Base-by-base conservation (phyloP, 345 rosid species). In the Adansonia digitata region DNA sequence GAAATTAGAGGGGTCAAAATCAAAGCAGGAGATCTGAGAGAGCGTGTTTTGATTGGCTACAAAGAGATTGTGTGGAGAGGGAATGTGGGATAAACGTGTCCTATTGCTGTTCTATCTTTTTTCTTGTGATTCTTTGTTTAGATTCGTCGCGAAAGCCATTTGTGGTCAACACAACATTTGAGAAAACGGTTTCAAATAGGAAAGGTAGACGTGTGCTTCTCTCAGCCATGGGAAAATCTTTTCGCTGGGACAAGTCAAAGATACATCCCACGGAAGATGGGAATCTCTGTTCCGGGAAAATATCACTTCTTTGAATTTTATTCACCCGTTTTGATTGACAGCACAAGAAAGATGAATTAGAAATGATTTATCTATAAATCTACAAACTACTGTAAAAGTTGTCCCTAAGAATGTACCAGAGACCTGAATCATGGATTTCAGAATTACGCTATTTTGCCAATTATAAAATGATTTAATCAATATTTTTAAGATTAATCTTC, bases 21-120 rank as follows among this genome's bases (percentile, higher is more conserved):
- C 75, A 42, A 64, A 62, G 40, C 75, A 60, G 75, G 81, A 87
- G 83, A 86, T 87, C 86, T 35, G 72, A 37, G 74, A 74, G 22
- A 14, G 64, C 56, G 82, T 29, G 65, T 0, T 81, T 69, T 79
- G 77, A 88, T 91, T 86, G 91, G 93, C 69, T 71, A 76, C n/a
- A 31, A n/a, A 57, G 62, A 22, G 88, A 85, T 82, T 87, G 74
- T 80, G 79, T 75, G 82, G 81, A 55, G 53, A 61, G 83, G 57
- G 75, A 52, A 55, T 57, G 56, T 34, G 45, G 57, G 72, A 17
- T 48, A 66, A 68, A 85, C 90, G 91, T 86, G 90, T 80, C 77
- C 66, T 53, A 48, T 80, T 78, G 20, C 85, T 29, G 77, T 66
- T 84, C 91, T 63, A 69, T 82, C 77, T 61, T 69, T 69, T 48